A percentile compares a stretch with the other conserved stretches of the same genome.
These are phyloP conservation scores for Carex arenaria DNA, from an alignment of 202 grass and related monocot genomes.

Conservation along the genomic window DNA sequence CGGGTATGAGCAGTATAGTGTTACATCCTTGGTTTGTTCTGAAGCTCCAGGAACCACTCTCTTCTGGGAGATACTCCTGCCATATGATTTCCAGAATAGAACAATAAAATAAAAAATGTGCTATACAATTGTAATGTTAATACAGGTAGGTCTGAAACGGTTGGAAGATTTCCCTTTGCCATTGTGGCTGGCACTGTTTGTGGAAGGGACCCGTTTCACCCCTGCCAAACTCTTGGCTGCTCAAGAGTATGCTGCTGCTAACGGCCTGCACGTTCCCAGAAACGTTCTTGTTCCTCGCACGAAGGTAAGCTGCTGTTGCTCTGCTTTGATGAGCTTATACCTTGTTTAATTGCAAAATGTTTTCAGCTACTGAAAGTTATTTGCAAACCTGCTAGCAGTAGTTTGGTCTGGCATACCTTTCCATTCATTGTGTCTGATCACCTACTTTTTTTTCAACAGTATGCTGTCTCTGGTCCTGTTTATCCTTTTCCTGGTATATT, in stretches of 20 bases:
- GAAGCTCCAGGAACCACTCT: background rate
- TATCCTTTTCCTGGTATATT: too few relatives aligned
- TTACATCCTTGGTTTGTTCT: background rate
- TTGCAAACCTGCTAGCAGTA: background rate
- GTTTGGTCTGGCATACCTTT: background rate
- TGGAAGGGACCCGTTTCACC: constrained; percentile 85
- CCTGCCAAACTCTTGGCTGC: constrained; percentile 77
- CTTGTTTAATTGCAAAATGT: background rate
- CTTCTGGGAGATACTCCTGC: background rate
- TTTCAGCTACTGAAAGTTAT: background rate
- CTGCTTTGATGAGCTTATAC: constrained; percentile 5
- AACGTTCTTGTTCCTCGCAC: constrained; percentile 92
- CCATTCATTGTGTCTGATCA: background rate
- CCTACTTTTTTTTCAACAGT: background rate
- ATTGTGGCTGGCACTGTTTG: constrained; percentile 88
- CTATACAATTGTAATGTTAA: constrained; percentile 19
- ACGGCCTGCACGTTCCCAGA: constrained; percentile 53
- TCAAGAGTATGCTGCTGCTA: constrained; percentile 76
- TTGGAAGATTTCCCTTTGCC: constrained; percentile 69
- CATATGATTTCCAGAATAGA: background rate
- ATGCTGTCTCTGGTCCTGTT: background rate
- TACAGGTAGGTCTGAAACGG: constrained; percentile 62
- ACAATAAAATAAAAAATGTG: background rate
- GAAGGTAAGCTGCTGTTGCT: constrained; percentile 40
- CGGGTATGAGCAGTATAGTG: background rate